Base-by-base conservation (phyloP, 805 yeast genomes). In the Pichia paraexigua region DNA sequence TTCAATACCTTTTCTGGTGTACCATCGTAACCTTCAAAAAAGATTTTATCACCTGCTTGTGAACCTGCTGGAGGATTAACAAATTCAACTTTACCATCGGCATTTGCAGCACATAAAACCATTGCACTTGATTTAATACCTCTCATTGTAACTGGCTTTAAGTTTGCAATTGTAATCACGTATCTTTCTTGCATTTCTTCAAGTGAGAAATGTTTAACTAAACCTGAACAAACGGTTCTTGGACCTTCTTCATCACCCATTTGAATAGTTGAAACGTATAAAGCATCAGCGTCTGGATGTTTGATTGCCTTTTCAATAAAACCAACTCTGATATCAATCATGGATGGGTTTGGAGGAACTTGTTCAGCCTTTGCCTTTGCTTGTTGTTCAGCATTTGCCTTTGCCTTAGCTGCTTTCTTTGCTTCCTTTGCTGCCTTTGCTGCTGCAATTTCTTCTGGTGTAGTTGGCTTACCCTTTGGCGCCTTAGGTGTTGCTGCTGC, bases 121-220 rank as follows among this genome's bases (percentile, higher is more conserved):
- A 94, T 94, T 48, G 96, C 99, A 48, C 82, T 74, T 11, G 97
- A 90, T 69, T 89, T 89, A 65, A 94, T 82, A 58, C 99, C 98
- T 74, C 99, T 85, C 99, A 94, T 94, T 64, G 83, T 84, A 42
- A 91, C 99, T 20, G 99, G 99, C 75, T 94, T 94, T 72, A 94
- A 80, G 76, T 95, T 95, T 61, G 97, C 96, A 62, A 94, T 90
- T 52, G 85, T 85, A 45, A 94, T 85, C 47, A 92, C 95, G 62
- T 79, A 79, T 69, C 98, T 85, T 70, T 88, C 80, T 78, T 94
- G 99, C 96, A 94, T 85, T 43, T 86, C 95, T 73, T 94, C 98
- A 58, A 95, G 69, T 41, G 96, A 83, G 66, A 87, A 78, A 71
- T 87, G 82, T 60, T 88, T 88, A 56, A 90, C 97, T 63, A 94